phyloP scores from a whole-genome alignment of 2,329 filamentous ascomycete species.

The Trichoderma sp. region DNA sequence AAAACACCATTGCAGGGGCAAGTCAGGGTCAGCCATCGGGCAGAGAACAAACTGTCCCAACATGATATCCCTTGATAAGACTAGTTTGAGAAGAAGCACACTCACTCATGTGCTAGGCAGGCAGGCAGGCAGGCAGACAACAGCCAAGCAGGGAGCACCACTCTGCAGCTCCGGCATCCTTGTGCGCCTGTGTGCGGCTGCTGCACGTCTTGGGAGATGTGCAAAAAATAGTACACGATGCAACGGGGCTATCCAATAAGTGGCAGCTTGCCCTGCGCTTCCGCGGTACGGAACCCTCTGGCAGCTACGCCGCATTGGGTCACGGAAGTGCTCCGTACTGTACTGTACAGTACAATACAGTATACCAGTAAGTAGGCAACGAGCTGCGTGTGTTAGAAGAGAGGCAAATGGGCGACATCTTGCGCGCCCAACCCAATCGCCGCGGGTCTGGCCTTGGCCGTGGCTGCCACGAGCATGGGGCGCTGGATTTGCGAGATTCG shows the following conservation, averaged over 20 bases:
- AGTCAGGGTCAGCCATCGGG: neutral
- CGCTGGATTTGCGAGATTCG: slow-evolving; percentile 1
- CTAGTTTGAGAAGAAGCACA: neutral
- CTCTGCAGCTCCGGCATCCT: slow-evolving; percentile 13
- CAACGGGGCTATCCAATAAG: neutral
- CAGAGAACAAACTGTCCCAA: neutral
- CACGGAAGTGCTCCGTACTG: slow-evolving; percentile 6
- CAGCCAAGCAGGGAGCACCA: neutral
- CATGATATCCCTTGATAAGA: slow-evolving; percentile 6
- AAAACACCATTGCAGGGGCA: neutral
- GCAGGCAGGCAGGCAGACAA: neutral
- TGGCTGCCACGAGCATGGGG: slow-evolving; percentile 15
- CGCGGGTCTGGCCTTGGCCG: slow-evolving; percentile 6
- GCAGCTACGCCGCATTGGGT: neutral
- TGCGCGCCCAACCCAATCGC: neutral
- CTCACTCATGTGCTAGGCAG: neutral
- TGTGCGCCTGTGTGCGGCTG: slow-evolving; percentile 11
- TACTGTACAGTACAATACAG: neutral
- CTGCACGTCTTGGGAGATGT: slow-evolving; percentile 12
- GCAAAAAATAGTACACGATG: slow-evolving; percentile 15
- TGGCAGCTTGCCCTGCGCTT: slow-evolving; percentile 1
- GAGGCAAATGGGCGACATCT: slow-evolving; percentile 8
- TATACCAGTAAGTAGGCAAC: neutral
- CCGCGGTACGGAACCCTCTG: neutral
- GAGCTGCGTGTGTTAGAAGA: neutral